Percentiles rank a stretch among this genome's conserved stretches.
These are phyloP conservation scores for Erucastrum elatum DNA, from an alignment of 345 rosid species.

Conservation along the genomic window DNA sequence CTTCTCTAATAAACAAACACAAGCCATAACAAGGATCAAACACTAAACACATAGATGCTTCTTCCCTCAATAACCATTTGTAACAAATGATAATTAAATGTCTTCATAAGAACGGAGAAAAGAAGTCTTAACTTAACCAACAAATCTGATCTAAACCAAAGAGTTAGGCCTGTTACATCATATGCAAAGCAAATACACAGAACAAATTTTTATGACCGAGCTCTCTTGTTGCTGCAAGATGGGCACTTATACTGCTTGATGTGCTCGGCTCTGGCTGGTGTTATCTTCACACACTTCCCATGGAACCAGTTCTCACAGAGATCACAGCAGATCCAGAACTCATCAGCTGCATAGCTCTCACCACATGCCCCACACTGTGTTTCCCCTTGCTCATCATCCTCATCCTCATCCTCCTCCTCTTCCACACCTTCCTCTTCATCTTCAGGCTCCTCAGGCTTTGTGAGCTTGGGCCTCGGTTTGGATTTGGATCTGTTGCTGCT, in stretches of 20 bases:
- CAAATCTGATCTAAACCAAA: conserved; percentile 46
- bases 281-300: conserved; percentile 76
- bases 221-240: conserved; percentile 90
- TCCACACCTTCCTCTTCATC: conserved; percentile 55
- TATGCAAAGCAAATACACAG: conserved; percentile 41
- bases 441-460: conserved; percentile 39
- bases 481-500: conserved; percentile 74
- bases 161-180: conserved; percentile 50
- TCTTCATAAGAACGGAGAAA: conserved; percentile 27
- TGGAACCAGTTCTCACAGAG: conserved; percentile 70
- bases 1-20: conserved; percentile 26
- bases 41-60: conserved; percentile 29
- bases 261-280: conserved; percentile 91
- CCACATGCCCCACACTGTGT: conserved; percentile 54
- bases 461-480: conserved; percentile 53
- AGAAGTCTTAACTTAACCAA: conserved; percentile 30
- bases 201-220: conserved; percentile 37
- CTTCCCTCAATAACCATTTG: conserved; percentile 20
- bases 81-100: conserved; percentile 20
- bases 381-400: conserved; percentile 46
- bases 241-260: conserved; percentile 95
- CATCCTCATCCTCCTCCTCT: conserved; percentile 67
- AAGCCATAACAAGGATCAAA: conserved; percentile 25
- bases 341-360: conserved; percentile 68
- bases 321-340: conserved; percentile 89